These are phyloP conservation scores for Cucumis hystrix DNA, from an alignment of 306 rosid genomes.

Conservation along the genomic window DNA sequence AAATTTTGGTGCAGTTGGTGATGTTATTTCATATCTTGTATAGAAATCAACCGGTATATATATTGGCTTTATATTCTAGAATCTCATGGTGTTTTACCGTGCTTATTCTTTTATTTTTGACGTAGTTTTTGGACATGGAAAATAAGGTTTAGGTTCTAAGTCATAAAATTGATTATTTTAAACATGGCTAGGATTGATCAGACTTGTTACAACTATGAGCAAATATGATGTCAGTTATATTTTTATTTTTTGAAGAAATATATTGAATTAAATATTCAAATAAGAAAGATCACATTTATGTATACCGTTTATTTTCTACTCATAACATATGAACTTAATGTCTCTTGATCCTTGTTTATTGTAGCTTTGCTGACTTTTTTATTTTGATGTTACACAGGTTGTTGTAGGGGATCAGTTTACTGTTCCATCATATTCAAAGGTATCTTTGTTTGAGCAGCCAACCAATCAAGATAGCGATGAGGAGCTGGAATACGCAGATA, in stretches of 20 bases:
- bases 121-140: neutral
- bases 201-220: neutral
- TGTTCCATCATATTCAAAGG: conserved; percentile 76
- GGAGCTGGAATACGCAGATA: conserved; percentile 94
- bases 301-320: neutral
- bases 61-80: neutral
- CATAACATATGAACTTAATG: neutral
- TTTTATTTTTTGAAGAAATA: neutral
- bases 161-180: neutral
- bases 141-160: neutral
- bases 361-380: conserved; percentile 7
- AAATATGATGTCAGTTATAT: neutral
- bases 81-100: neutral
- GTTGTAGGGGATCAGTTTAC: conserved; percentile 56
- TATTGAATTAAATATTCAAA: neutral
- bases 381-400: conserved; percentile 40
- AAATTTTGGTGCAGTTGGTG: no score
- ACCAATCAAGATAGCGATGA: conserved; percentile 88
- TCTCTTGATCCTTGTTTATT: neutral
- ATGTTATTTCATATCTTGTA: neutral
- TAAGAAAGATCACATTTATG: neutral
- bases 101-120: neutral
- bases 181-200: neutral
- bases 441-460: conserved; percentile 77
- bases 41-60: neutral